Percentiles rank a stretch among this genome's conserved stretches.
Evolutionary conservation across 106 monocot species (phyloP).

Genomic region (Posidonia australis): DNA sequence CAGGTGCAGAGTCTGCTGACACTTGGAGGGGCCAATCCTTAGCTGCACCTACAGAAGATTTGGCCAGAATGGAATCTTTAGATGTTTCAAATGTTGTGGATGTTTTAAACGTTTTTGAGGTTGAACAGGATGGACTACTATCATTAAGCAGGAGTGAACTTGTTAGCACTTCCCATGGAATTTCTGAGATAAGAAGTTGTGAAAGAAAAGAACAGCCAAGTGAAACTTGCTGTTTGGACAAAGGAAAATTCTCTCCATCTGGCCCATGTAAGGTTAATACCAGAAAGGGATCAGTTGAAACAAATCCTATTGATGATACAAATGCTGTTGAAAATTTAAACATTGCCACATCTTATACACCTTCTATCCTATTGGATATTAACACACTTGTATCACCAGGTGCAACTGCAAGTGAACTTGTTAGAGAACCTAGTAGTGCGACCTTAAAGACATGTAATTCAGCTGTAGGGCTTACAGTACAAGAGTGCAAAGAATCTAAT

Average conservation of each 20-base stretch:
- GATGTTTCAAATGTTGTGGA: no score
- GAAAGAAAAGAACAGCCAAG: neutral
- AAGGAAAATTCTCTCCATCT: conserved; percentile 4
- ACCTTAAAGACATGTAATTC: conserved; percentile 2
- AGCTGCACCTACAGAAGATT: no score
- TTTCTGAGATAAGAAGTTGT: neutral
- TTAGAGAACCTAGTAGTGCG: neutral
- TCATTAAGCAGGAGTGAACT: neutral
- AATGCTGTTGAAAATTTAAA: conserved; percentile 2
- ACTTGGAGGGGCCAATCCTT: neutral
- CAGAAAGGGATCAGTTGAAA: neutral
- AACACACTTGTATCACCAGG: neutral
- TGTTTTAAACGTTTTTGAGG: neutral
- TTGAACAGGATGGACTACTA: neutral
- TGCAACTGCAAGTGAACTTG: neutral
- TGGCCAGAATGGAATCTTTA: no score
- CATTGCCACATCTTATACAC: neutral
- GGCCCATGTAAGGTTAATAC: neutral
- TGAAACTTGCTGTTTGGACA: neutral
- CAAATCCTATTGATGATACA: neutral
- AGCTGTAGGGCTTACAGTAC: neutral
- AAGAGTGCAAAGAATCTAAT: neutral
- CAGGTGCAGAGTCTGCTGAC: neutral
- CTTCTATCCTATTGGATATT: neutral
- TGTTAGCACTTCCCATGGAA: neutral